These are phyloP conservation scores for Phaeoacremonium minimum DNA, from an alignment of 2,329 filamentous ascomycete genomes.

Conservation along the genomic window DNA sequence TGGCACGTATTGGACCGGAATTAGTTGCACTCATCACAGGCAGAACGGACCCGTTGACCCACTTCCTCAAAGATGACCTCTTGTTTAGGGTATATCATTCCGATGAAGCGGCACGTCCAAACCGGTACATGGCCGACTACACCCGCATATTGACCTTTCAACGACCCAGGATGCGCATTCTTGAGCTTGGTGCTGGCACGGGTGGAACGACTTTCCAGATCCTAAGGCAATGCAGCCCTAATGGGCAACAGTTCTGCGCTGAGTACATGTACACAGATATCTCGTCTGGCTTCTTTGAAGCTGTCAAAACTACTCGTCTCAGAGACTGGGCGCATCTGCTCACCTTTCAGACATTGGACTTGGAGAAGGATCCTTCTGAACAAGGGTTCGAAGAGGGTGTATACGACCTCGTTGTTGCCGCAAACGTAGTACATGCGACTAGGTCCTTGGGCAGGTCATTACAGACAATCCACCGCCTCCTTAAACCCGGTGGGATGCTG, in stretches of 20 bases:
- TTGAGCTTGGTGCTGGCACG: conserved; percentile 12
- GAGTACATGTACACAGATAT: conserved; percentile 40
- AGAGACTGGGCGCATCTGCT: conserved; percentile 1
- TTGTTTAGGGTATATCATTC: conserved; percentile 4
- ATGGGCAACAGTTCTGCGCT: no score
- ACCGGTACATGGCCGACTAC: conserved; percentile 3
- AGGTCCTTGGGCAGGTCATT: conserved; percentile 19
- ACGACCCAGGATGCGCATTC: conserved; percentile 1
- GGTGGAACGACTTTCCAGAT: conserved; percentile 13
- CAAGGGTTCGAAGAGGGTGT: conserved; percentile 1
- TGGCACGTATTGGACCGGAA: conserved; percentile 4
- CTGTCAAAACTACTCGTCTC: conserved; percentile 21
- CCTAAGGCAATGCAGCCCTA: no score
- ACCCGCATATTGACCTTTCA: conserved; percentile 2
- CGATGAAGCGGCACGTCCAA: no score
- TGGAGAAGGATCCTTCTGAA: conserved; percentile 1
- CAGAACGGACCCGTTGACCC: conserved; percentile 4
- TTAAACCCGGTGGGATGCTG: conserved; percentile 23
- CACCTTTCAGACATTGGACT: conserved; percentile 1
- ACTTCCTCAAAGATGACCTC: conserved; percentile 5
- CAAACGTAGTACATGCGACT: conserved; percentile 24
- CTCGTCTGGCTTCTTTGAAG: conserved; percentile 30
- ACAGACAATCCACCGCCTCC: conserved; percentile 17
- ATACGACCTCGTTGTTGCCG: conserved; percentile 19
- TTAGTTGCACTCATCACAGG: conserved; percentile 3